phyloP scores from a whole-genome alignment of 2,329 filamentous ascomycete genomes.

The Lachnellula occidentalis region DNA sequence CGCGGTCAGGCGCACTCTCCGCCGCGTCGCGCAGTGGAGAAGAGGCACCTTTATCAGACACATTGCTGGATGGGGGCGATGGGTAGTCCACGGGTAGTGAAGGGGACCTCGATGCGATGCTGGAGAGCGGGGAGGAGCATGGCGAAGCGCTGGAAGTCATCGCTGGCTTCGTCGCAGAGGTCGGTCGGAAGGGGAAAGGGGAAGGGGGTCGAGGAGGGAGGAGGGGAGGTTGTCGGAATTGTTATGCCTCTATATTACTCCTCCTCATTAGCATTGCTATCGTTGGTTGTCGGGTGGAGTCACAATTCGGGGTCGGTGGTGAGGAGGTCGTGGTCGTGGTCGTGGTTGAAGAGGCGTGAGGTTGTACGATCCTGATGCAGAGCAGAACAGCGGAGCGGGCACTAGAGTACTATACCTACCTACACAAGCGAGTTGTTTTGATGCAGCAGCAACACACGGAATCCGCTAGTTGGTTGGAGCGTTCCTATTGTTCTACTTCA shows the following conservation, averaged over 20 bases:
- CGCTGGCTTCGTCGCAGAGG: background rate
- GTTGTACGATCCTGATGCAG: background rate
- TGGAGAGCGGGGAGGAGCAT: constrained; percentile 32
- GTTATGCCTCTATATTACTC: background rate
- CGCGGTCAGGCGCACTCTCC: constrained; percentile 29
- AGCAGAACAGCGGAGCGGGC: background rate
- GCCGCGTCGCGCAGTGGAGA: constrained; percentile 19
- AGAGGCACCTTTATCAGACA: constrained; percentile 19
- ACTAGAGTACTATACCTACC: background rate
- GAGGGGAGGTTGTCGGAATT: constrained; percentile 1
- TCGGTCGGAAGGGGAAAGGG: background rate
- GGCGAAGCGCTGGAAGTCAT: constrained; percentile 4
- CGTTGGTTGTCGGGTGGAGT: background rate
- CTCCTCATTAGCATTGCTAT: constrained; percentile 9
- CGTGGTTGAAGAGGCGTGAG: constrained; percentile 1
- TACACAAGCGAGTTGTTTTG: background rate
- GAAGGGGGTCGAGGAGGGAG: background rate
- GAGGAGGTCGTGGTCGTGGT: background rate
- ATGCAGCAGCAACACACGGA: background rate
- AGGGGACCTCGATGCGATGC: constrained; percentile 33
- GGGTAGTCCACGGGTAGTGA: constrained; percentile 28
- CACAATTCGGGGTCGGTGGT: constrained; percentile 2
- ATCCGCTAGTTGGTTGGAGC: too few relatives aligned
- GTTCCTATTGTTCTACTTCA: too few relatives aligned
- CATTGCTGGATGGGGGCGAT: constrained; percentile 26